Base-by-base conservation (phyloP, 345 rosid genomes). In the Linum tenue region DNA sequence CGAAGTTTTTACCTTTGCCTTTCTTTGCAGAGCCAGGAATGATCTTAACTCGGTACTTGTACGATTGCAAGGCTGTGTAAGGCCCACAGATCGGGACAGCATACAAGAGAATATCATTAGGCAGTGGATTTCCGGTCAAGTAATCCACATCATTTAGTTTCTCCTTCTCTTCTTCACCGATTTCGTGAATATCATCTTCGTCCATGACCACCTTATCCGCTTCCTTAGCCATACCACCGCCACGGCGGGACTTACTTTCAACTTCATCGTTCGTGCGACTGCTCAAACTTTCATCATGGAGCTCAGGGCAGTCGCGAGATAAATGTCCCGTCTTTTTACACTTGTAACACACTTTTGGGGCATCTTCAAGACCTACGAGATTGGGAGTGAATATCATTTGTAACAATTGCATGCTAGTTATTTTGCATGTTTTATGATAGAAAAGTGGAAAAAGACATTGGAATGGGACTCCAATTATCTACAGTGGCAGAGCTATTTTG, bases 41-140 rank as follows among this genome's bases (percentile, higher is more conserved):
- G 36, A 92, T 80, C 84, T 94, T 94, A 63, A 86, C 92, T 3
- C 82, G 89, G 82, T 88, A 94, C 67, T 94, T 94, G 60, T 90
- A 94, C 1, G 92, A 82, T 66, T 90, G 99, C 39, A 94, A 70
- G 5, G 97, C 92, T 59, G 74, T 84, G 68, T 94, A 94, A 3
- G 99, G 99, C 69, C 92, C 99, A 7, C 97, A 94, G 55, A 90
- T 89, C 6, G 99, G 96, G 67, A 88, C 84, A 3, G 89, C 91
- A 35, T 94, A 88, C 12, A 88, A 73, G 51, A 90, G 92, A 64
- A 90, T 80, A 73, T 94, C 97, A 1, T 64, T 83, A 37, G 92
- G 82, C 48, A 86, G 70, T 14, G 95, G 96, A 74, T 76, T 90
- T 51, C 97, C 99, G 0, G 97, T 90, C 82, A 94, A 69, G 84